Percentiles rank a stretch among this genome's conserved stretches.
Conservation (phyloP, 306 rosid species). For the Trifolium pratense region DNA sequence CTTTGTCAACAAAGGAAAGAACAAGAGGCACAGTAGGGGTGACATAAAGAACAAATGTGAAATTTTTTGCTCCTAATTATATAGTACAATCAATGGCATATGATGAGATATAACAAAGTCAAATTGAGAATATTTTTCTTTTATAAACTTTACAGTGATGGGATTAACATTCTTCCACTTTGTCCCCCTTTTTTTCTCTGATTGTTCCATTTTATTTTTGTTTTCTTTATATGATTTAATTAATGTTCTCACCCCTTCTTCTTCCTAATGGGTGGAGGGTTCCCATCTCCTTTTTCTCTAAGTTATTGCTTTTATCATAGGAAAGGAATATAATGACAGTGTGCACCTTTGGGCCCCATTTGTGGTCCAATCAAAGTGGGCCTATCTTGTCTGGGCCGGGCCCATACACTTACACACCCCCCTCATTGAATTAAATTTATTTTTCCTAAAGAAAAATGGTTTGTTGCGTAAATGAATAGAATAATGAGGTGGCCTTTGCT, state of each 20-base stretch:
- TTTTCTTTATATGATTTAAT: slow-evolving; percentile 39
- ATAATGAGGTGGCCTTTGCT: slow-evolving; percentile 71
- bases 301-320: slow-evolving; percentile 73
- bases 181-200: slow-evolving; percentile 72
- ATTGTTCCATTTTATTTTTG: slow-evolving; percentile 38
- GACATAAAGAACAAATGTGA: slow-evolving; percentile 33
- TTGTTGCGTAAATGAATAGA: slow-evolving; percentile 77
- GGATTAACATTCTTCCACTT: slow-evolving; percentile 98
- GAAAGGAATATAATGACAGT: slow-evolving; percentile 76
- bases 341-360: slow-evolving; percentile 69
- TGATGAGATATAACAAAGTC: slow-evolving; percentile 82
- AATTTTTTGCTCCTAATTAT: neutral
- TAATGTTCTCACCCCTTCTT: slow-evolving; percentile 41
- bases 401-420: slow-evolving; percentile 38
- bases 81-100: slow-evolving; percentile 69
- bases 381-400: slow-evolving; percentile 63
- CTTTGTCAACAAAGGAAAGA: slow-evolving; percentile 37
- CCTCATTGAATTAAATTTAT: neutral
- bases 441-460: neutral
- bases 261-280: slow-evolving; percentile 66
- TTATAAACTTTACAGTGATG: slow-evolving; percentile 78
- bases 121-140: slow-evolving; percentile 72
- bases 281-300: slow-evolving; percentile 62
- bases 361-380: slow-evolving; percentile 74
- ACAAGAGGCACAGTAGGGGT: slow-evolving; percentile 28